phyloP scores from a whole-genome alignment of 768 basidiomycete genomes.

The Collybiopsis confluens region DNA sequence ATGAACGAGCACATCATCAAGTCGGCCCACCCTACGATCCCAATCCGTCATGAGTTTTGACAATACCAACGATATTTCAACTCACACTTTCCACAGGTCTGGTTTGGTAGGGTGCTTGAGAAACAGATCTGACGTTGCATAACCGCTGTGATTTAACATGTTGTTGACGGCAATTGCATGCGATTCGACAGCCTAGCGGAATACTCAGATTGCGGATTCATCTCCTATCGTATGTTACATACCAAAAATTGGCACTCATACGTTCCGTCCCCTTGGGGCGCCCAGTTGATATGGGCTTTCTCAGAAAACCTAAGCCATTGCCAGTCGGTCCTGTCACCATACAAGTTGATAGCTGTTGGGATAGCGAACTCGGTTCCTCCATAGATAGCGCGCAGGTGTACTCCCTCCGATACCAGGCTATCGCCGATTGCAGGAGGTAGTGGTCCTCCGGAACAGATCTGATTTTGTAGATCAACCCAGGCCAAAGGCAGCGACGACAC shows the following conservation, averaged over 20 bases:
- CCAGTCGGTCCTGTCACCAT: conserved; percentile 15
- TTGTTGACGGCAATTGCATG: conserved; percentile 30
- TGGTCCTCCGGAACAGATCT: conserved; percentile 25
- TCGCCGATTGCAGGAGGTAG: conserved; percentile 33
- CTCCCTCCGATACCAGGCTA: conserved; percentile 26
- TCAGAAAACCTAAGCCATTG: conserved; percentile 27
- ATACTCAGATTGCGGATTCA: not conserved
- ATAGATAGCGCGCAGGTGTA: conserved; percentile 27
- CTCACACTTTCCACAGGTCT: conserved; percentile 31
- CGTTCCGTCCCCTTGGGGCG: conserved; percentile 29
- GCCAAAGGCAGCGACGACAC: too few relatives aligned
- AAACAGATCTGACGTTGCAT: conserved; percentile 41
- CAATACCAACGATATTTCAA: not conserved
- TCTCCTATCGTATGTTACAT: not conserved
- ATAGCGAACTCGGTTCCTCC: conserved; percentile 35
- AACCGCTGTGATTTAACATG: conserved; percentile 30
- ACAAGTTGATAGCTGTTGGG: conserved; percentile 7
- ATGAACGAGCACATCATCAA: conserved; percentile 27
- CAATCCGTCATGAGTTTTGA: not conserved
- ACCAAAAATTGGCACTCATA: conserved; percentile 38
- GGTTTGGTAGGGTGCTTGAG: conserved; percentile 37
- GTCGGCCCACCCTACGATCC: conserved; percentile 23
- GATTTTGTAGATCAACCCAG: too few relatives aligned
- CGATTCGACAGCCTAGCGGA: conserved; percentile 22
- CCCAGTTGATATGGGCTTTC: conserved; percentile 27